Percentiles rank a stretch among this genome's conserved stretches.
phyloP scores from a whole-genome alignment of 768 basidiomycete genomes.

The Suillus decipiens region DNA sequence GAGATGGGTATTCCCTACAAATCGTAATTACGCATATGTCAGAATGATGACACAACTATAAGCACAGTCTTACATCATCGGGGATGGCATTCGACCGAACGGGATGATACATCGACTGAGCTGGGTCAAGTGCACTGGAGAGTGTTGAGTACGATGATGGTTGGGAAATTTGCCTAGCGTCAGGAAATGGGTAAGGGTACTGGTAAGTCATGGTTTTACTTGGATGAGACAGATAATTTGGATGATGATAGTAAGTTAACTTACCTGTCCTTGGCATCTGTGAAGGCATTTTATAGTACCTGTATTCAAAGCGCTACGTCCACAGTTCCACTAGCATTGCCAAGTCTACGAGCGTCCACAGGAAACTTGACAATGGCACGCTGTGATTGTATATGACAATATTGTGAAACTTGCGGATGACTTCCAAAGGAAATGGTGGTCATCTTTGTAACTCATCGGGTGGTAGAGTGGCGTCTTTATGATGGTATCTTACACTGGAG shows the following conservation, averaged over 20 bases:
- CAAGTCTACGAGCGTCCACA: neutral
- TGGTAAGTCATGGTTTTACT: constrained; percentile 21
- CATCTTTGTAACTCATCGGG: neutral
- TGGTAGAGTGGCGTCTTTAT: constrained; percentile 3
- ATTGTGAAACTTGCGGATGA: neutral
- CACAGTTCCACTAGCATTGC: neutral
- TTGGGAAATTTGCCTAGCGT: constrained; percentile 4
- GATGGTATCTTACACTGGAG: neutral
- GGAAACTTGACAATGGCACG: neutral
- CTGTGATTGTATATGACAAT: neutral
- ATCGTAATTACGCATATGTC: neutral
- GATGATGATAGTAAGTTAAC: neutral
- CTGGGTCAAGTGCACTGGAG: neutral
- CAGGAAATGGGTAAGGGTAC: constrained; percentile 26
- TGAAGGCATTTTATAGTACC: neutral
- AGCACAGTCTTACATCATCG: neutral
- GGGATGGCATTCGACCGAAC: neutral
- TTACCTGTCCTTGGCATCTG: neutral
- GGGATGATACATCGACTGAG: neutral
- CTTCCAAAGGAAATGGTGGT: neutral
- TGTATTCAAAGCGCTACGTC: constrained; percentile 2
- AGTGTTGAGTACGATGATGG: neutral
- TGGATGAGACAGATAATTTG: neutral
- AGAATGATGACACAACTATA: neutral
- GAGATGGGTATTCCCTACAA: constrained; percentile 1